Evolutionary conservation across 75 land plant genomes (phyloP), one percentile per base, ranked within the genome.

Genomic region (Selaginella tamariscina): DNA sequence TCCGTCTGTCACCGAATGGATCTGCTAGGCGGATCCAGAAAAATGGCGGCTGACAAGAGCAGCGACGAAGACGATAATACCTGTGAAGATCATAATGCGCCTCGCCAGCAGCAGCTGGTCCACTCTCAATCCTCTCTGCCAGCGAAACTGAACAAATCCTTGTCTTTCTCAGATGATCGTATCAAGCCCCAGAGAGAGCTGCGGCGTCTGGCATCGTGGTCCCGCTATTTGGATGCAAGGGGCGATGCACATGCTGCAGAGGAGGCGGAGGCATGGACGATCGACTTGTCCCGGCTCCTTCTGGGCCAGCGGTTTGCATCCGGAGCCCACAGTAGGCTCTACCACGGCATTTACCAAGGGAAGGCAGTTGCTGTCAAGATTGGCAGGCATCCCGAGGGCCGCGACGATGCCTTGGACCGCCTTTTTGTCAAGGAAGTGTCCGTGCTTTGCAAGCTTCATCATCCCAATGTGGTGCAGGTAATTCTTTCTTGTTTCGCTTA

Each of bases 391-490:
- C 70, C 70, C 15, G 79, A 70, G 77, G 78, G 44, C 65, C 2
- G 31, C 15, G 80, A 74, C 73, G 71, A n/a, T 68, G 67, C 66
- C 77, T 69, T 87, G 29, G 80, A 82, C 77, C 80, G 82, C 44
- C 80, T 77, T 31, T 87, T 80, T 72, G 66, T 9, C 27, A 66
- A 82, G 22, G 91, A 87, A 56, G 82, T 83, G 20, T 31, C 70
- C 54, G 69, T 78, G 54, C 75, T 85, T 24, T 79, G 83, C 64
- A 74, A 73, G n/a, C 80, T 88, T 31, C 72, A 79, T 33, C 86
- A 88, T 56, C 73, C 1, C 21, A 81, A 85, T 71, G 81, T 88
- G 29, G 79, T 88, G 27, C 79, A 83, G 91, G 91, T 88, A 68
- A 24, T 63, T 62, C 24, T 22, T 60, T 5, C 26, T 20, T 69